Base-by-base conservation (phyloP, 2,329 filamentous ascomycete species). In the Fonsecaea nubica region DNA sequence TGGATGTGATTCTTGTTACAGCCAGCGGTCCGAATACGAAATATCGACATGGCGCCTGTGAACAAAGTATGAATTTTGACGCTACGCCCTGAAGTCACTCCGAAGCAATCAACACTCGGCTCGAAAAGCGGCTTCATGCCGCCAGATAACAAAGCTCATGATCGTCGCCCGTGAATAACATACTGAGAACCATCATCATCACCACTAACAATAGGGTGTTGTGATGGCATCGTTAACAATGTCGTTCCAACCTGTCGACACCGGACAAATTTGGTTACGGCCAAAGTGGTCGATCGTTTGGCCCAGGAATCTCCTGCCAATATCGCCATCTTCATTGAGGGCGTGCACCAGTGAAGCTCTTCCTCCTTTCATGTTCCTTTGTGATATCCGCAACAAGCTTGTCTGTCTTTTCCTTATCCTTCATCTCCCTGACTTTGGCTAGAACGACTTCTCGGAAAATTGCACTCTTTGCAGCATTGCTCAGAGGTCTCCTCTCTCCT, bases 381-480 rank as follows among this genome's bases (percentile, higher is more conserved):
- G 80, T 77, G 6, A 82, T 83, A 64, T 82, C 89, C 82, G 78
- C 87, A 83, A 80, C 91, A 77, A 86, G 79, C 77, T 90, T 89
- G 72, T 90, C 84, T 36, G 86, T 87, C 76, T 93, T 89, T 76
- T 96, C 90, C 74, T 93, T 87, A 72, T 92, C 90, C 84, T 96
- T 96, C 86, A 92, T 91, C 79, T 97, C 93, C 67, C 90, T 87
- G 54, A 97, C 92, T 83, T 97, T 98, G 71, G 93, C 94, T 65
- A 97, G 83, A 13, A 97, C 94, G 12, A 98, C 92, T 79, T 97
- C 94, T 74, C 92, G 87, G 87, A 98, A 97, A 74, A 98, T 96
- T 69, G 92, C 86, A 56, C 85, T 85, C 73, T 87, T 87, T 38
- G 87, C 87, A 69, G 86, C 77, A 69, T 84, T 86, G 74, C 84